Percentiles rank a stretch among this genome's conserved stretches.
These are phyloP conservation scores for Penicillium paneum DNA, from an alignment of 2,329 filamentous ascomycete species.

Conservation along the genomic window DNA sequence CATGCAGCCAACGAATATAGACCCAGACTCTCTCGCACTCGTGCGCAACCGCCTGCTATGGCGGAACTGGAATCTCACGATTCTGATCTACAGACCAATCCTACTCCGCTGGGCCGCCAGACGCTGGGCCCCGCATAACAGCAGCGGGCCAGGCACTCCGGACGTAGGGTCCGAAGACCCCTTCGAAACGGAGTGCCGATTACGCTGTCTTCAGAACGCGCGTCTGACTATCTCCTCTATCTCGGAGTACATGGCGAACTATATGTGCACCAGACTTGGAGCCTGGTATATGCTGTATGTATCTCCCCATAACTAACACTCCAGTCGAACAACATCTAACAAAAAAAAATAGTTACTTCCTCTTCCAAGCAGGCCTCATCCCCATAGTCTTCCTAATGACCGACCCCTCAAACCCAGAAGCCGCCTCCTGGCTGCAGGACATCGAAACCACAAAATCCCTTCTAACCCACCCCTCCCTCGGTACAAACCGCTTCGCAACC, in stretches of 20 bases:
- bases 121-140: slow-evolving; percentile 30
- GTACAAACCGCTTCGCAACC: slow-evolving; percentile 39
- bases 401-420: slow-evolving; percentile 38
- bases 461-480: slow-evolving; percentile 38
- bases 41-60: slow-evolving; percentile 42
- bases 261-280: slow-evolving; percentile 41
- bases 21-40: slow-evolving; percentile 38
- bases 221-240: slow-evolving; percentile 43
- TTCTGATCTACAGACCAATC: slow-evolving; percentile 45
- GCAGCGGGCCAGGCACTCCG: slow-evolving; percentile 21
- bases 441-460: slow-evolving; percentile 43
- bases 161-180: slow-evolving; percentile 32
- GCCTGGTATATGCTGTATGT: slow-evolving; percentile 46
- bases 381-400: slow-evolving; percentile 45
- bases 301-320: background rate
- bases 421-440: slow-evolving; percentile 37
- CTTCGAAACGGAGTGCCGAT: slow-evolving; percentile 39
- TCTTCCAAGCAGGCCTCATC: slow-evolving; percentile 47
- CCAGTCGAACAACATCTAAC: background rate
- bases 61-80: slow-evolving; percentile 45
- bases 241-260: slow-evolving; percentile 41
- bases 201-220: slow-evolving; percentile 42
- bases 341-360: slow-evolving; percentile 35
- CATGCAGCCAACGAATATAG: slow-evolving; percentile 26
- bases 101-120: slow-evolving; percentile 42